These are phyloP conservation scores for Choricystis sp. DNA, from an alignment of 139 green algal genomes.

Conservation along the genomic window DNA sequence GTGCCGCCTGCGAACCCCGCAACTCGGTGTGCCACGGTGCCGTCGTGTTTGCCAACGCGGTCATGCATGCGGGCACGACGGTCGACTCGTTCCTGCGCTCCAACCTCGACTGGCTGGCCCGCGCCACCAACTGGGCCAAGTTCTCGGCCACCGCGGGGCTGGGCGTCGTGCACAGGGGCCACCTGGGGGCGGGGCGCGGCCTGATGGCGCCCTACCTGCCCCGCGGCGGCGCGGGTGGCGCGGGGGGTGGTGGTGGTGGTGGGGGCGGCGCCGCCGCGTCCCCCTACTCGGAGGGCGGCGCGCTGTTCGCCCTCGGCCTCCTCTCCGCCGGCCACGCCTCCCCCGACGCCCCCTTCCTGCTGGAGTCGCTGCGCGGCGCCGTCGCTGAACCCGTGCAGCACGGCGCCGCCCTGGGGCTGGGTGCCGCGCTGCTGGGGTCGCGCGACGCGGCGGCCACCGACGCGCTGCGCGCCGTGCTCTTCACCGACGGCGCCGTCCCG, in stretches of 20 bases:
- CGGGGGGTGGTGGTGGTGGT: no score
- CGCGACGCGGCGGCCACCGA: slow-evolving; percentile 75
- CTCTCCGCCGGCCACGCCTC: slow-evolving; percentile 87
- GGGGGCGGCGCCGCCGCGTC: slow-evolving; percentile 28
- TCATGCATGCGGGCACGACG: slow-evolving; percentile 87
- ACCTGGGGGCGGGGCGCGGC: slow-evolving; percentile 51
- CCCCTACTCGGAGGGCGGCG: slow-evolving; percentile 59
- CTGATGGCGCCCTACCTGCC: slow-evolving; percentile 94
- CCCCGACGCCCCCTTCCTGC: slow-evolving; percentile 63
- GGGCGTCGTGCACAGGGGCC: slow-evolving; percentile 90
- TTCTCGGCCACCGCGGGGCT: slow-evolving; percentile 94
- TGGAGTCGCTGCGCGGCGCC: slow-evolving; percentile 60
- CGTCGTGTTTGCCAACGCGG: slow-evolving; percentile 86
- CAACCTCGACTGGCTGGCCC: slow-evolving; percentile 90
- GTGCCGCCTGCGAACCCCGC: slow-evolving; percentile 54
- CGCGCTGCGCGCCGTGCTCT: slow-evolving; percentile 86
- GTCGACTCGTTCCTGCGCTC: slow-evolving; percentile 91
- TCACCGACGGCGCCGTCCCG: slow-evolving; percentile 66
- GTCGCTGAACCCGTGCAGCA: slow-evolving; percentile 86
- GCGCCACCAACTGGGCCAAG: slow-evolving; percentile 98
- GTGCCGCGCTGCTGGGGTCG: slow-evolving; percentile 75
- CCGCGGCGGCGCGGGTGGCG: slow-evolving; percentile 28
- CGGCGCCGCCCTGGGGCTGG: slow-evolving; percentile 89
- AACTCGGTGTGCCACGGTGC: slow-evolving; percentile 74
- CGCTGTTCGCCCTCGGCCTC: slow-evolving; percentile 91